A percentile compares a stretch with the other conserved stretches of the same genome.
Conservation (phyloP, 2,329 filamentous ascomycete genomes). For the Mycosphaerelloides madeirae region DNA sequence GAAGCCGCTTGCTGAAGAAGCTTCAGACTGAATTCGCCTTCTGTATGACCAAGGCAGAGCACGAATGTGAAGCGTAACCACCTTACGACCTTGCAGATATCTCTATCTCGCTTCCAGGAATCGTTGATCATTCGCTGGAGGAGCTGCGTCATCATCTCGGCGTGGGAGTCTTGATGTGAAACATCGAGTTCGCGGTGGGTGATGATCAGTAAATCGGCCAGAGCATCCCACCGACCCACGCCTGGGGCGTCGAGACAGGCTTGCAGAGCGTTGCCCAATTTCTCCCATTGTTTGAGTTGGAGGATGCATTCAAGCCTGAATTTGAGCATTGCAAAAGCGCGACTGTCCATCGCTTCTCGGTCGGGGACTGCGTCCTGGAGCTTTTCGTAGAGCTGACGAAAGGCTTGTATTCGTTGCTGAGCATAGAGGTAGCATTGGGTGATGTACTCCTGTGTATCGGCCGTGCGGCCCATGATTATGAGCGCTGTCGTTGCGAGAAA, state of each 20-base stretch:
- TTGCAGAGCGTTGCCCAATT: constrained; percentile 57
- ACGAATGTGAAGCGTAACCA: constrained; percentile 78
- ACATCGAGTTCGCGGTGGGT: constrained; percentile 34
- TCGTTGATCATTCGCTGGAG: constrained; percentile 67
- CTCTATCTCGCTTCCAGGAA: constrained; percentile 52
- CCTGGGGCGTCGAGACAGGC: constrained; percentile 27
- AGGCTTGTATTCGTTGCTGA: constrained; percentile 57
- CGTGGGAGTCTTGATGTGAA: background rate
- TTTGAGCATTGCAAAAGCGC: constrained; percentile 58
- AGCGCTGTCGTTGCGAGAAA: constrained; percentile 55
- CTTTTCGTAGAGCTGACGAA: constrained; percentile 40
- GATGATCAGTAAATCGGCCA: constrained; percentile 45
- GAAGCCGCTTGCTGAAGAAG: constrained; percentile 60
- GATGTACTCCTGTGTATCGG: constrained; percentile 42
- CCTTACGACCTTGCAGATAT: constrained; percentile 60
- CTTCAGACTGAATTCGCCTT: constrained; percentile 20
- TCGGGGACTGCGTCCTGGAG: constrained; percentile 37
- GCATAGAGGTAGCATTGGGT: constrained; percentile 59
- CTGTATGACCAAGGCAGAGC: constrained; percentile 53
- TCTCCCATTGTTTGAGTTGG: constrained; percentile 62
- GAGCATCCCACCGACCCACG: constrained; percentile 40
- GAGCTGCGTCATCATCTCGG: constrained; percentile 23
- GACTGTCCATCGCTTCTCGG: constrained; percentile 24
- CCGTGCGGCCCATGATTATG: constrained; percentile 45
- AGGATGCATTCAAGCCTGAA: constrained; percentile 77